phyloP scores from a whole-genome alignment of 176 grass and related monocot genomes.

The Ensete glaucum region DNA sequence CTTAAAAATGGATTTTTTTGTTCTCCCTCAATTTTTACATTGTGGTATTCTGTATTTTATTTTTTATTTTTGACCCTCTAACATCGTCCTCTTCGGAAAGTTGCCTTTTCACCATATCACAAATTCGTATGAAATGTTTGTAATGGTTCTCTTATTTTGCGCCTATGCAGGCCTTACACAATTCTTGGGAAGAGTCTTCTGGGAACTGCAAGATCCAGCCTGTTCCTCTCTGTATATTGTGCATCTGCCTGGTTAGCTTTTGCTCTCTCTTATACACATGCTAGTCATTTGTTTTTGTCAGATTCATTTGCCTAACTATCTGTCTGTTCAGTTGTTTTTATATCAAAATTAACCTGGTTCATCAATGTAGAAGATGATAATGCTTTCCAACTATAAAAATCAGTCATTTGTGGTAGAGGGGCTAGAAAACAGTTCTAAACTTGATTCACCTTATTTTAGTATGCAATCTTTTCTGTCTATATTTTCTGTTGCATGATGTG shows the following conservation, averaged over 20 bases:
- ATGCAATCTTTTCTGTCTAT: too few species aligned
- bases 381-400: not conserved
- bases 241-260: slow-evolving; percentile 73
- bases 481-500: too few species aligned
- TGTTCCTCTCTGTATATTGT: slow-evolving; percentile 88
- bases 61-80: not conserved
- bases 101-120: not conserved
- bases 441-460: too few species aligned
- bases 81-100: not conserved
- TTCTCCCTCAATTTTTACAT: not conserved
- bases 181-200: slow-evolving; percentile 88
- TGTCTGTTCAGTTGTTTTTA: not conserved
- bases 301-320: not conserved
- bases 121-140: not conserved
- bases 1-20: not conserved
- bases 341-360: not conserved
- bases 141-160: not conserved
- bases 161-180: slow-evolving; percentile 54
- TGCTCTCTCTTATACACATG: not conserved
- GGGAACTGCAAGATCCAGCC: slow-evolving; percentile 74
- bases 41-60: not conserved
- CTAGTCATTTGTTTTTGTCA: not conserved
- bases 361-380: not conserved
- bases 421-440: not conserved
- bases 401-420: not conserved